Base-by-base conservation (phyloP, 2,329 filamentous ascomycete species). In the Fonsecaea pedrosoi region DNA sequence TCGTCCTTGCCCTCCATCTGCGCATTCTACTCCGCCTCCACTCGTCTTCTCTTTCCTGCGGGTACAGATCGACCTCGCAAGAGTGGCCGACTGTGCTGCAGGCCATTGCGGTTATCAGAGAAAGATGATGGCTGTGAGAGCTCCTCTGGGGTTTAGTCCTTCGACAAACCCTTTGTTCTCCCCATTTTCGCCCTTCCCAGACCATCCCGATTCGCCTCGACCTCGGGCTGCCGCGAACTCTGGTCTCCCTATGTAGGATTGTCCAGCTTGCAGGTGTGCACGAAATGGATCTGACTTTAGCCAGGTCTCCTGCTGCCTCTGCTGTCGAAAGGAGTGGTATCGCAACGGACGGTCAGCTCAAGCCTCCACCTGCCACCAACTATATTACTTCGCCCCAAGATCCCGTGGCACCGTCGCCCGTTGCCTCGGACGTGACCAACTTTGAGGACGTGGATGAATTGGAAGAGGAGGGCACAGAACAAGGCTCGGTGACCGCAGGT, bases 401-500 rank as follows among this genome's bases (percentile, higher is more conserved):
- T 81, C 72, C 92, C 7, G 91, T 94, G 30, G 93, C 74, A 32
- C 74, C 75, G 12, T 77, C 92, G 59, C 95, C 92, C 45, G 94
- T 91, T 76, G 64, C 66, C n/a, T 73, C 71, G 38, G 71, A 73
- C 48, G 68, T 70, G 66, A 95, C 92, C 30, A 90, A 90, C 74
- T 89, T 86, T 45, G 94, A 92, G 10, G 92, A 95, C 76, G 93
- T 95, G 62, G 92, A 95, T 69, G 92, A 94, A 69, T 89, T 89
- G 71, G 82, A 84, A 65, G 70, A 81, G 80, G 73, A 77, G 73
- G 65, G 42, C 12, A 68, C 66, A 34, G 68, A 70, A 56, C 48
- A 45, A 55, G 57, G 62, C n/a, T 61, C 61, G 18, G 40, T 63
- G 15, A 48, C 60, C 42, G 68, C 58, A 8, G 57, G 35, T 42